These are phyloP conservation scores for Tolypocladium sp. DNA, from an alignment of 2,329 filamentous ascomycete species.

Conservation along the genomic window DNA sequence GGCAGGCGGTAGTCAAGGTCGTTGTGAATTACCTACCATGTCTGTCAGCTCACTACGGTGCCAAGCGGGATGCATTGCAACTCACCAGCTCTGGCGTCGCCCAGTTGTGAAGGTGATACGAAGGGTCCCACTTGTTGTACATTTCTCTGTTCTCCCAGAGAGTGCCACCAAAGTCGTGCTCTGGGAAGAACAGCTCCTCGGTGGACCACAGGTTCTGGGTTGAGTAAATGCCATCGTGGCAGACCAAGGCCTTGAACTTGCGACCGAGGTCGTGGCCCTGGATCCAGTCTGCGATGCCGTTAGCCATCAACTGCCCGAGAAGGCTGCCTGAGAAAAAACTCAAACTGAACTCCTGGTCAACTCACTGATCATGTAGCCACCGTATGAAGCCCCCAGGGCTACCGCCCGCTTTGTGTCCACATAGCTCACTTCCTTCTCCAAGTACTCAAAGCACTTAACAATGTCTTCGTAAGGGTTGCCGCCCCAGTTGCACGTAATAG, in stretches of 20 bases:
- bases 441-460: constrained; percentile 66
- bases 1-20: constrained; percentile 84
- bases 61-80: neutral
- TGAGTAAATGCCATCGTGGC: constrained; percentile 79
- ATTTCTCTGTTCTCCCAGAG: constrained; percentile 52
- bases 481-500: constrained; percentile 75
- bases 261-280: constrained; percentile 77
- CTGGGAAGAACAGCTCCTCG: constrained; percentile 62
- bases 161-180: constrained; percentile 57
- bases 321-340: neutral
- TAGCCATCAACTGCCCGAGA: constrained; percentile 5
- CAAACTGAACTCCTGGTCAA: neutral
- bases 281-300: constrained; percentile 60
- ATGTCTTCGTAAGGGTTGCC: constrained; percentile 77
- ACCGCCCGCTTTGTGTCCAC: constrained; percentile 63
- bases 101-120: constrained; percentile 60
- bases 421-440: constrained; percentile 55
- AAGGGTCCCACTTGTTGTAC: constrained; percentile 64
- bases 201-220: constrained; percentile 55
- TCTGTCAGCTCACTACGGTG: neutral
- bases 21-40: constrained; percentile 59
- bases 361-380: constrained; percentile 66
- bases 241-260: constrained; percentile 80
- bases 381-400: constrained; percentile 66
- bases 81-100: constrained; percentile 72